These are phyloP conservation scores for Tulasnella sp. DNA, from an alignment of 768 basidiomycete genomes.

Conservation along the genomic window DNA sequence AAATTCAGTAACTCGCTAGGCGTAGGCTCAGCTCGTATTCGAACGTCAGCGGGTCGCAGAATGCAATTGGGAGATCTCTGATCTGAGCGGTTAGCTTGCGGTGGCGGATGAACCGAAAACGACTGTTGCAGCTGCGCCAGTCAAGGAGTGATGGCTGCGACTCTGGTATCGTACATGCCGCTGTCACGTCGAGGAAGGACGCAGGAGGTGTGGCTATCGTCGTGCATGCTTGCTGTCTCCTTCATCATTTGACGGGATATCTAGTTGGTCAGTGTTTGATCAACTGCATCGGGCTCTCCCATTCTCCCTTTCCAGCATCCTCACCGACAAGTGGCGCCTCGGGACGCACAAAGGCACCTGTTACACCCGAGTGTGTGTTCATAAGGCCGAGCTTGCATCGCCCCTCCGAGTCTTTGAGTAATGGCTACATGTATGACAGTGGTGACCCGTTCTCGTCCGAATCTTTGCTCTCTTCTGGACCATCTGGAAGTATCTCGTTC, in stretches of 20 bases:
- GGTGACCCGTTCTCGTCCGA: not conserved
- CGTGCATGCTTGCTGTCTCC: conserved; percentile 18
- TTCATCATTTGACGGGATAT: too few species aligned
- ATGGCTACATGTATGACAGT: not conserved
- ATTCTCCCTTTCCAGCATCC: conserved; percentile 17
- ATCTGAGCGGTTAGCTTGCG: not conserved
- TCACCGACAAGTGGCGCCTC: not conserved
- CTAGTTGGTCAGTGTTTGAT: too few species aligned
- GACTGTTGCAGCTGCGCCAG: not conserved
- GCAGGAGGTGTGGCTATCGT: conserved; percentile 22
- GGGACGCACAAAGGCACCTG: not conserved
- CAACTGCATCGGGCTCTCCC: conserved; percentile 11
- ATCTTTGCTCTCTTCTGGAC: not conserved
- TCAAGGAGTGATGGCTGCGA: not conserved
- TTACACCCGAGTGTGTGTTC: not conserved
- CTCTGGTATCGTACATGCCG: not conserved
- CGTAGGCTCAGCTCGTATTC: not conserved
- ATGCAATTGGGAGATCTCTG: conserved; percentile 6
- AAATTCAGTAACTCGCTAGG: not conserved
- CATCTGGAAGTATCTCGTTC: not conserved
- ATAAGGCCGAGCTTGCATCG: not conserved
- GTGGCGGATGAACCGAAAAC: not conserved
- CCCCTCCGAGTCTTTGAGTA: not conserved
- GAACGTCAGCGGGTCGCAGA: not conserved
- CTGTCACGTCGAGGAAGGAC: conserved; percentile 11